These are phyloP conservation scores for Cryptococcus amylolentus DNA, from an alignment of 1,284 basidiomycete genomes.

Conservation along the genomic window DNA sequence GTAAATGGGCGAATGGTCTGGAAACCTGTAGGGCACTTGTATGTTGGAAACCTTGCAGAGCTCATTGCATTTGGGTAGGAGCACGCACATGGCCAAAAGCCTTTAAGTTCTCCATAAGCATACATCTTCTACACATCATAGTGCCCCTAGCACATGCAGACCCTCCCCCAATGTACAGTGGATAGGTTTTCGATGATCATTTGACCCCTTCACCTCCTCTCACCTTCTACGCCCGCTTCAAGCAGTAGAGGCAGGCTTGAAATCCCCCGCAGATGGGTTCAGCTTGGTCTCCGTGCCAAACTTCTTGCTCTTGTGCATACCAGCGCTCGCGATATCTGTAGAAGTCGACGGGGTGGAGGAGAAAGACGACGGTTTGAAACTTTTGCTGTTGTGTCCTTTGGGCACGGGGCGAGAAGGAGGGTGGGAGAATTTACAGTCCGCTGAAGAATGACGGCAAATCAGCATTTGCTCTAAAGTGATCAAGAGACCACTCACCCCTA, in stretches of 20 bases:
- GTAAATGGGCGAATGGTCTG: not conserved
- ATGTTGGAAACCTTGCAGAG: no score
- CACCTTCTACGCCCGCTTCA: not conserved
- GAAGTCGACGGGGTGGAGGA: not conserved
- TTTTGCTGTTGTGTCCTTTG: constrained; percentile 6
- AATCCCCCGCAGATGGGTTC: constrained; percentile 32
- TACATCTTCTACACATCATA: no score
- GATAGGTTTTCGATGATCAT: no score
- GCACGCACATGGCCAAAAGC: no score
- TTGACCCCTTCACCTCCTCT: not conserved
- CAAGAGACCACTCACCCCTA: constrained; percentile 20
- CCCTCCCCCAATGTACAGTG: no score
- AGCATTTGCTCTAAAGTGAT: not conserved
- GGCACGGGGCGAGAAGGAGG: constrained; percentile 30
- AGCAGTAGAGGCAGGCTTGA: constrained; percentile 24
- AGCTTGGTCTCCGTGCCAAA: constrained; percentile 21
- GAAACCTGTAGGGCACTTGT: no score
- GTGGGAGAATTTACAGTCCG: constrained; percentile 41
- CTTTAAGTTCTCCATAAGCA: no score
- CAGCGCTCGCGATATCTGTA: constrained; percentile 14
- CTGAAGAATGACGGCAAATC: constrained; percentile 8
- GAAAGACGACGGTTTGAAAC: not conserved
- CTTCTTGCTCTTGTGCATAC: constrained; percentile 35
- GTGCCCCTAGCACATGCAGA: no score
- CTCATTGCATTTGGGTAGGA: no score